phyloP scores from a whole-genome alignment of 2,329 filamentous ascomycete species.

The Arthrobotrys iridis region DNA sequence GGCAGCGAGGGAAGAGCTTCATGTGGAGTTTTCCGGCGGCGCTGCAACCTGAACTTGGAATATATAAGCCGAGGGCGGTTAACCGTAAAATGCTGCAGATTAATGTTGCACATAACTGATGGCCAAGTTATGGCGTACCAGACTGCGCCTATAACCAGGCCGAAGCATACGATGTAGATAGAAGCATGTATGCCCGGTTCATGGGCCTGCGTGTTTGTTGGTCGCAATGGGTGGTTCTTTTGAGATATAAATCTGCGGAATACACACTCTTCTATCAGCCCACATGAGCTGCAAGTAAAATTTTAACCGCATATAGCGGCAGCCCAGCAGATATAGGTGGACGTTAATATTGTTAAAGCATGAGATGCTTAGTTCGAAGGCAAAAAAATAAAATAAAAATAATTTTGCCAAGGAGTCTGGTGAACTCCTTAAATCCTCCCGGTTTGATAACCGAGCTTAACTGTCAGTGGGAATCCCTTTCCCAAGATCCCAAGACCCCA shows the following conservation, averaged over 20 bases:
- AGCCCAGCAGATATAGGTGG: too few species aligned
- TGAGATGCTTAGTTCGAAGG: neutral
- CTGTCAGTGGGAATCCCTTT: constrained; percentile 18
- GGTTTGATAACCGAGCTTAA: constrained; percentile 36
- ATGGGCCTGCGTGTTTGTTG: neutral
- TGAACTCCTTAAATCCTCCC: constrained; percentile 14
- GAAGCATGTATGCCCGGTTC: neutral
- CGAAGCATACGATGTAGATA: constrained; percentile 1
- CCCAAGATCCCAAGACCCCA: constrained; percentile 30
- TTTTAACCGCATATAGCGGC: neutral
- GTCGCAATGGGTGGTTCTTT: neutral
- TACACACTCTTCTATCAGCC: neutral
- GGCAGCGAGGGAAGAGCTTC: neutral
- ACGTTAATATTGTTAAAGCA: too few species aligned
- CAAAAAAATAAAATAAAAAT: too few species aligned
- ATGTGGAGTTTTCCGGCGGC: constrained; percentile 12
- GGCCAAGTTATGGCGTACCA: too few species aligned
- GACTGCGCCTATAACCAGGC: too few species aligned
- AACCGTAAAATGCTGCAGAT: constrained; percentile 12
- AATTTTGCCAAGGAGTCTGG: too few species aligned
- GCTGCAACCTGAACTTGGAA: constrained; percentile 32
- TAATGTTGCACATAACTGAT: neutral
- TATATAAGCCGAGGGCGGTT: constrained; percentile 9
- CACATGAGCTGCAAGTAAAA: neutral
- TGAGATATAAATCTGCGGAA: neutral